Evolutionary conservation across 805 yeast genomes (phyloP), one percentile per base, ranked within the genome.

Genomic region (Zygosaccharomyces siamensis): DNA sequence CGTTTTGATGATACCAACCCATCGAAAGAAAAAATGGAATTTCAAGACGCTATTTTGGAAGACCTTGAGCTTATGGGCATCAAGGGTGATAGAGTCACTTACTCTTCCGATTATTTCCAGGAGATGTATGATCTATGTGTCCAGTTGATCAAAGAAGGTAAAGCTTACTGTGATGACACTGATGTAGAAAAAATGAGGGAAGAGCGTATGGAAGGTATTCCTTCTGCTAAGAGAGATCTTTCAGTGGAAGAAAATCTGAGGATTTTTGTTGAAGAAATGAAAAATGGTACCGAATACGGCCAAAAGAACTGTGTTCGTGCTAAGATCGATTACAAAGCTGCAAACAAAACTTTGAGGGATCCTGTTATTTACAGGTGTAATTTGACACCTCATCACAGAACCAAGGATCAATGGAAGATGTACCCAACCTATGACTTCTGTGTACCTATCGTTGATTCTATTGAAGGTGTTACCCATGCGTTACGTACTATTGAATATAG

Each of bases 391-490:
- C 99, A 93, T 67, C 99, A 92, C 72, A 85, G 97, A 74, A 93
- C 98, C 37, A 97, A 97, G 48, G 64, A 83, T 37, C 61, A 75
- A 45, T 93, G 99, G 99, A 93, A 93, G 72, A 80, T 92, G 70
- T 93, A 93, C 75, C 99, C 99, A 66, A 89, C 96, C 37, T 93
- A 93, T 72, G 99, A 93, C 72, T 93, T 93, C 86, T 93, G 98
- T 79, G 95, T 86, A 54, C 99, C 99, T 53, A 80, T 92, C 45
- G 97, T 93, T 47, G 99, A 93, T 71, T 76, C 98, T 21, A 61
- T 89, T 41, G 99, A 93, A 74, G 99, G 99, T 61, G 96, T 93
- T 42, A 93, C 99, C 39, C 99, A 93, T 64, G 96, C 98, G 48
- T 78, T 93, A 69, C 85, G 99, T 79, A 93, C 99, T 39, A 92